Base-by-base conservation (phyloP, 495 filamentous ascomycete species). In the Neurospora sp. region DNA sequence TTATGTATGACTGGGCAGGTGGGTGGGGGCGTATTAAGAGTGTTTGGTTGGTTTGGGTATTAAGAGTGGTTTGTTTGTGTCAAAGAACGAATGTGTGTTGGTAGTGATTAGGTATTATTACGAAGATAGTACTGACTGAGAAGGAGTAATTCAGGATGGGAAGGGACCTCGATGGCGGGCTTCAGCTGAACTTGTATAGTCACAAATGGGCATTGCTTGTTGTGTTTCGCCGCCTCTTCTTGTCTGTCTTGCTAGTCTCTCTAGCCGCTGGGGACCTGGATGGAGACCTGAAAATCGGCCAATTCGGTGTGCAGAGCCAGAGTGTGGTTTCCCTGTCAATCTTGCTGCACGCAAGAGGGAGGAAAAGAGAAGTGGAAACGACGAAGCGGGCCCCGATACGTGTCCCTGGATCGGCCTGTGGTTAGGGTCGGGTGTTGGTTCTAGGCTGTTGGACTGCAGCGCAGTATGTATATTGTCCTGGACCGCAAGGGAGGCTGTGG, bases 71-170 rank as follows among this genome's bases (percentile, higher is more conserved):
- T 61, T 61, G 22, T 61, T 61, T 61, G 53, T 59, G 47, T 8
- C 47, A 31, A 61, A 31, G 47, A 61, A 61, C 22, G 47, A 61
- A 31, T 61, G 22, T 61, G 47, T 31, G 47, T 14, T 61, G 47
- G 47, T 61, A 61, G 53, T 31, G 53, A 65, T 65, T 65, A 65
- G 53, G 53, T 65, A 65, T 65, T 65, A 65, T 65, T 65, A 65
- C 53, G 53, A 65, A 65, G 53, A 65, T 37, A 18, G 53, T 65
- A 65, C 53, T 65, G 53, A 65, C 53, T 65, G 53, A 65, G 53
- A 59, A 61, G 53, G 22, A 61, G 14, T 14, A 61, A 61, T 45
- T 45, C 47, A 59, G 47, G 53, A 35, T 16, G 53, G 14, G 22
- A 65, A 35, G 53, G 14, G 53, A 65, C 53, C 53, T 65, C 53